Base-by-base conservation (phyloP, 2,329 filamentous ascomycete genomes). In the Aspergillus aculeatus region DNA sequence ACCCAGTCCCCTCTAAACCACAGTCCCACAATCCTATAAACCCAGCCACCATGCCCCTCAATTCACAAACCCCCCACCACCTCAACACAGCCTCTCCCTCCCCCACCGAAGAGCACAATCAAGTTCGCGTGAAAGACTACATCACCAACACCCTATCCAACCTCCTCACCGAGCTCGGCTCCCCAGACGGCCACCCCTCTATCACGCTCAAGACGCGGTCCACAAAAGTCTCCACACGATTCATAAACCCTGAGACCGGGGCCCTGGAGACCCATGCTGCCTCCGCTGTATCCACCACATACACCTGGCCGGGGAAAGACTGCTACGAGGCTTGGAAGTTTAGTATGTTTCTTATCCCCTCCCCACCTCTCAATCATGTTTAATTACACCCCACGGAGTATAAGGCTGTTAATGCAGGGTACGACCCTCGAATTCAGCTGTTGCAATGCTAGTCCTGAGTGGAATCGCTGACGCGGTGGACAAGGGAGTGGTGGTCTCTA, bases 251-350 rank as follows among this genome's bases (percentile, higher is more conserved):
- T 2, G 55, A 61, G 29, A 74, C 63, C 32, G 61, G 71, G 26
- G 69, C 70, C 4, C 62, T 76, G 1, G 69, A 77, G 60, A 53
- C 62, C 48, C 38, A 47, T 10, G 61, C 66, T 10, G 61, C 66
- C 11, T 50, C 62, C 35, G 64, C 70, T 5, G 62, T 58, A 31
- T 35, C 56, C 24, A 66, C 64, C n/a, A 75, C 69, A n/a, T 80
- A 80, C 58, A 79, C 71, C 23, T 87, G 84, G 70, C 85, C 85
- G 12, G 85, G 84, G 14, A 82, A 75, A 59, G 82, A 76, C 54
- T 74, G 74, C 3, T 77, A 82, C 57, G 85, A 87, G 69, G 83
- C 84, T 14, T 86, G 84, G 84, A 81, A 81, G 66, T 76, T 75
- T 57, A 71, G 74, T 77, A 71, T 44, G 69, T 19, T 47, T 9